phyloP scores from a whole-genome alignment of 768 basidiomycete species.

The Vararia minispora region DNA sequence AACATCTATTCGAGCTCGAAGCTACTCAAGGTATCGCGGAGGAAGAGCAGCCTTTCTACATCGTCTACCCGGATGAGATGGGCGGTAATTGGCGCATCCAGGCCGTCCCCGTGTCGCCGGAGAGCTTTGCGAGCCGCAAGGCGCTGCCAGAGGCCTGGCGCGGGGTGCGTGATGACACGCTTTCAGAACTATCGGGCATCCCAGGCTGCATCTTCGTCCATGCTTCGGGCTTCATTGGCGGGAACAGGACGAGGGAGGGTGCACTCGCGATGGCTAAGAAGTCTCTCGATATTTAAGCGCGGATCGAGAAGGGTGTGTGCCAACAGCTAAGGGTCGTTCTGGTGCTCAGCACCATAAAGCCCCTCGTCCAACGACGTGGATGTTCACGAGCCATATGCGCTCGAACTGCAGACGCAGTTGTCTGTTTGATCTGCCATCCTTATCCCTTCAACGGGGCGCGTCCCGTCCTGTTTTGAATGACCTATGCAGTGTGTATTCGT shows the following conservation, averaged over 20 bases:
- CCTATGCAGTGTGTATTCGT: too few species aligned
- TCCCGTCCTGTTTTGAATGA: too few species aligned
- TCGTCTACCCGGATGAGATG: slow-evolving; percentile 83
- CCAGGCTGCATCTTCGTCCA: slow-evolving; percentile 87
- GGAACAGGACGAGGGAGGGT: slow-evolving; percentile 86
- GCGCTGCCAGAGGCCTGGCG: slow-evolving; percentile 91
- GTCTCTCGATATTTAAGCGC: slow-evolving; percentile 33
- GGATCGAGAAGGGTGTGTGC: too few species aligned
- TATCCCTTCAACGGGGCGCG: too few species aligned
- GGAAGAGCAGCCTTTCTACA: slow-evolving; percentile 58
- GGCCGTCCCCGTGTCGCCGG: slow-evolving; percentile 72
- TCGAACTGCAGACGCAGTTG: too few species aligned
- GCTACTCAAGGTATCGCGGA: slow-evolving; percentile 33
- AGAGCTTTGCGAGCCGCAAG: slow-evolving; percentile 86
- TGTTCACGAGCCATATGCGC: too few species aligned
- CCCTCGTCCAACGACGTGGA: too few species aligned
- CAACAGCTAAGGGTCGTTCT: too few species aligned
- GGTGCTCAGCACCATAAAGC: too few species aligned
- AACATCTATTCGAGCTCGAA: slow-evolving; percentile 89
- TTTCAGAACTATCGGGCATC: slow-evolving; percentile 66
- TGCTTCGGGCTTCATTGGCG: slow-evolving; percentile 95
- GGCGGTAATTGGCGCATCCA: slow-evolving; percentile 80
- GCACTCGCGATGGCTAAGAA: slow-evolving; percentile 68
- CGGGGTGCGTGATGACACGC: slow-evolving; percentile 75
- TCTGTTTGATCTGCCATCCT: too few species aligned